Evolutionary conservation across 768 basidiomycete species (phyloP).

Genomic region (Tricholoma sp.): DNA sequence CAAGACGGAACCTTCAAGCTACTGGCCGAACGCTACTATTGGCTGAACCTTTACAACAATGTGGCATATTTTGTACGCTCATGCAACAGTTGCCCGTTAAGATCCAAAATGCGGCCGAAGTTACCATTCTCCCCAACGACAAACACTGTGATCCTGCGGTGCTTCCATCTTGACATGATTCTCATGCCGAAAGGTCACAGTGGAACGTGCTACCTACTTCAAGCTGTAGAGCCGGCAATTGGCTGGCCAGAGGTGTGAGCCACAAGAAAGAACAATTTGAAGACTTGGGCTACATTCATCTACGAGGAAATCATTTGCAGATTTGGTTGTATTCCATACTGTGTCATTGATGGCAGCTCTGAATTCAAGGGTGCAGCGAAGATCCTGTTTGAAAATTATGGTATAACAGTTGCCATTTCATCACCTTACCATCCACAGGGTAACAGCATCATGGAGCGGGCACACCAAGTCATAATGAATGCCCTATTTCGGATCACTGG

Average conservation of each 20-base stretch:
- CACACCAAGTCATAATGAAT: constrained; percentile 19
- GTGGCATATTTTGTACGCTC: constrained; percentile 22
- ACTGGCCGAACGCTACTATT: constrained; percentile 22
- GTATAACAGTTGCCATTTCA: constrained; percentile 20
- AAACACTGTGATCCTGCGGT: constrained; percentile 15
- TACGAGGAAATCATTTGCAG: constrained; percentile 13
- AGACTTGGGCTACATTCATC: constrained; percentile 19
- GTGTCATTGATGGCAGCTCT: neutral
- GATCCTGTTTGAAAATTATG: constrained; percentile 15
- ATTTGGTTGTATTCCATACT: constrained; percentile 8
- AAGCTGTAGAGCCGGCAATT: constrained; percentile 17
- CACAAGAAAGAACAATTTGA: constrained; percentile 22
- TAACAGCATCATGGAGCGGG: constrained; percentile 25
- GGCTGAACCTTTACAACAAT: constrained; percentile 27
- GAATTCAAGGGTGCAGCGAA: neutral
- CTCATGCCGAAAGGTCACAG: constrained; percentile 19
- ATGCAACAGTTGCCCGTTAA: constrained; percentile 26
- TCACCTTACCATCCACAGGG: constrained; percentile 27
- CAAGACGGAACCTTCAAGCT: constrained; percentile 16
- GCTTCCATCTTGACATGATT: constrained; percentile 22
- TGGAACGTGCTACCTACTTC: constrained; percentile 13
- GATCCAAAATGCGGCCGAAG: constrained; percentile 10
- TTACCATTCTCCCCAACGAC: constrained; percentile 16
- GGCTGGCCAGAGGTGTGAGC: constrained; percentile 24
- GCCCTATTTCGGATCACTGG: constrained; percentile 15